Conservation (phyloP, 495 filamentous ascomycete species). For the Cairneyella variabilis region DNA sequence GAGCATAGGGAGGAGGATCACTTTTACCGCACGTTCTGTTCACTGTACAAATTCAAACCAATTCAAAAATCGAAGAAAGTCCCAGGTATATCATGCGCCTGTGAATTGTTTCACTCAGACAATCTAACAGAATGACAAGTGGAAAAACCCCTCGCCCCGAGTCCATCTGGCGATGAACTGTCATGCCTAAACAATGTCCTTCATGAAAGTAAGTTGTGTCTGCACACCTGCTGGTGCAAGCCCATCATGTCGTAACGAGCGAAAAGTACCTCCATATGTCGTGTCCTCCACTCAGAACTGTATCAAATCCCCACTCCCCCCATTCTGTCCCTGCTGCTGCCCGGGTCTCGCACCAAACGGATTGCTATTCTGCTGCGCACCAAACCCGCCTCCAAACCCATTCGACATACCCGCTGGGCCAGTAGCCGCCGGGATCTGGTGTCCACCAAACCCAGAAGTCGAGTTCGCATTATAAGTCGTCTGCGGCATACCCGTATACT, state of each 20-base stretch:
- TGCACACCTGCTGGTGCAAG: slow-evolving; percentile 17
- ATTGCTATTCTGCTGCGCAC: slow-evolving; percentile 57
- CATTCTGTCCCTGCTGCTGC: slow-evolving; percentile 63
- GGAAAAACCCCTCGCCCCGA: slow-evolving; percentile 12
- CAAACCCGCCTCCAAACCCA: slow-evolving; percentile 27
- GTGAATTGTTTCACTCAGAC: slow-evolving; percentile 22
- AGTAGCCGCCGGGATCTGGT: slow-evolving; percentile 71
- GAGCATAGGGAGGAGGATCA: background rate
- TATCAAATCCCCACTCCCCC: slow-evolving; percentile 83
- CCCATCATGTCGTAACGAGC: slow-evolving; percentile 11
- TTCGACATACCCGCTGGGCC: slow-evolving; percentile 58
- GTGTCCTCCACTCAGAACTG: too few species aligned
- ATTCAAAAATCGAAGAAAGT: background rate
- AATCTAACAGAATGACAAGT: slow-evolving; percentile 16
- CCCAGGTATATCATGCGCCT: slow-evolving; percentile 8
- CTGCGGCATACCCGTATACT: slow-evolving; percentile 77
- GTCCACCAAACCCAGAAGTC: slow-evolving; percentile 15
- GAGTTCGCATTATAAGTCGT: slow-evolving; percentile 39
- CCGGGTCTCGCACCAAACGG: slow-evolving; percentile 66
- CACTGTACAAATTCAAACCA: too few species aligned
- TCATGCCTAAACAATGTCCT: slow-evolving; percentile 10
- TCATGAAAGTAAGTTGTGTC: slow-evolving; percentile 19
- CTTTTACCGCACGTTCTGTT: too few species aligned
- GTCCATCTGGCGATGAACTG: slow-evolving; percentile 12
- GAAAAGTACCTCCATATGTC: too few species aligned